phyloP scores from a whole-genome alignment of 208 protist genomes.

The Zelonia costaricensis region DNA sequence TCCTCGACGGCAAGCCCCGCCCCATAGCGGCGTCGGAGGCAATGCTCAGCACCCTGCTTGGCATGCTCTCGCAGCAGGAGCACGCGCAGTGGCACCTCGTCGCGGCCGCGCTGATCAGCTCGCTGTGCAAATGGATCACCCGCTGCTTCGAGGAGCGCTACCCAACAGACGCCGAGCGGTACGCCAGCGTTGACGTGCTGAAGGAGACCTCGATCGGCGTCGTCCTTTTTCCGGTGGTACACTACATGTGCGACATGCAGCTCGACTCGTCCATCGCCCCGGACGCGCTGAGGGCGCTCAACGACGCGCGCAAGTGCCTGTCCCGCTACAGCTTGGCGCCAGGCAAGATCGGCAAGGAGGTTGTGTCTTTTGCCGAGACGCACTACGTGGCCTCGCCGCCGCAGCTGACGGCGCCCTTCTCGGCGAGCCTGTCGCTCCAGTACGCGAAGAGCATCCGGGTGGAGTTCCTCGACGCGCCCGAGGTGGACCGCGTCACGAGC shows the following conservation, averaged over 20 bases:
- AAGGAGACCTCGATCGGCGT: conserved; percentile 75
- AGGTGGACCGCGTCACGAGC: conserved; percentile 9
- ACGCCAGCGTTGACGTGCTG: conserved; percentile 36
- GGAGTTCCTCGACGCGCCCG: conserved; percentile 19
- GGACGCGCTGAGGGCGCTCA: conserved; percentile 61
- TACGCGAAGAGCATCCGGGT: conserved; percentile 66
- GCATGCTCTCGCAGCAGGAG: conserved; percentile 66
- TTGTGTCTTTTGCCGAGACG: conserved; percentile 57
- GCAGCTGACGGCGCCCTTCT: conserved; percentile 37
- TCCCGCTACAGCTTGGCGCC: conserved; percentile 30
- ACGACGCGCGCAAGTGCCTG: conserved; percentile 54
- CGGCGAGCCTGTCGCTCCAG: conserved; percentile 48
- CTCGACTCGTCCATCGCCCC: conserved; percentile 55
- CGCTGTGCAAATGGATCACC: conserved; percentile 62
- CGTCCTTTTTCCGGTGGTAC: conserved; percentile 77
- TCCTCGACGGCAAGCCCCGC: conserved; percentile 32
- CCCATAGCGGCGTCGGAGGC: conserved; percentile 43
- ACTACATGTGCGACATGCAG: conserved; percentile 72
- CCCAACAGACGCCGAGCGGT: conserved; percentile 24
- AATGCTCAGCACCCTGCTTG: conserved; percentile 61
- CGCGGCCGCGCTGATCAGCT: conserved; percentile 65
- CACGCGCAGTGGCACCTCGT: conserved; percentile 79
- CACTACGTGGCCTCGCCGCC: conserved; percentile 53
- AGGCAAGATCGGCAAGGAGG: conserved; percentile 9
- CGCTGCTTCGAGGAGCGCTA: conserved; percentile 55